Percentiles rank a stretch among this genome's conserved stretches.
phyloP scores from a whole-genome alignment of 192 early-diverging fungal genomes.

The Coemansia sp. region DNA sequence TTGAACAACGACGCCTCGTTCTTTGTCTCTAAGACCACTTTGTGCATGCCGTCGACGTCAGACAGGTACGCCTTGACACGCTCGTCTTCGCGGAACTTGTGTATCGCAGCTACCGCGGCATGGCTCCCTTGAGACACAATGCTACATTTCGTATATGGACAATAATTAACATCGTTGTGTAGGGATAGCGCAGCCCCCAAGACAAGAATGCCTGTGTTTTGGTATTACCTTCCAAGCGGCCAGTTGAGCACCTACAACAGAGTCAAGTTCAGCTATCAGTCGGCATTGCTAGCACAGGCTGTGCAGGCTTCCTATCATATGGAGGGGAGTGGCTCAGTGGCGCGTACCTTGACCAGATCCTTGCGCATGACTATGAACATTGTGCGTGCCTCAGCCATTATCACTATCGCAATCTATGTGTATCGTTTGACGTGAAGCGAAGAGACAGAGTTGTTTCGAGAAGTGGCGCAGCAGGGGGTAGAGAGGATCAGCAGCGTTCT shows the following conservation, averaged over 20 bases:
- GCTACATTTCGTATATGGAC: slow-evolving; percentile 29
- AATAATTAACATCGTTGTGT: neutral
- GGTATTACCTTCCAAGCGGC: slow-evolving; percentile 66
- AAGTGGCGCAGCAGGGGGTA: neutral
- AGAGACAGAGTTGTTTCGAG: neutral
- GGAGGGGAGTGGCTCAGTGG: neutral
- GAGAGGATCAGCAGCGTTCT: neutral
- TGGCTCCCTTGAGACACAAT: slow-evolving; percentile 76
- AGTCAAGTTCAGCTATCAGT: neutral
- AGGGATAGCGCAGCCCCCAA: neutral
- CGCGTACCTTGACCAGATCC: slow-evolving; percentile 67
- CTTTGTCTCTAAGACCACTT: slow-evolving; percentile 75
- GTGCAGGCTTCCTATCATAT: neutral
- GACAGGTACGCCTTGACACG: slow-evolving; percentile 62
- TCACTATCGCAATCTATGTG: neutral
- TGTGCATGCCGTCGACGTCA: slow-evolving; percentile 69
- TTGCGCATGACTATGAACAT: slow-evolving; percentile 81
- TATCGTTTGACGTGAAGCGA: neutral
- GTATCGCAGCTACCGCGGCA: slow-evolving; percentile 64
- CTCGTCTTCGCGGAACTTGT: slow-evolving; percentile 59
- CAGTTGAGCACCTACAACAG: slow-evolving; percentile 54
- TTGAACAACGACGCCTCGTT: slow-evolving; percentile 63
- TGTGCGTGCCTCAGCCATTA: slow-evolving; percentile 63
- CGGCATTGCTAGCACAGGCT: neutral
- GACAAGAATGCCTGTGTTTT: neutral